Conservation (phyloP, 768 basidiomycete genomes). For the Chalciporus sphaerocephalus region DNA sequence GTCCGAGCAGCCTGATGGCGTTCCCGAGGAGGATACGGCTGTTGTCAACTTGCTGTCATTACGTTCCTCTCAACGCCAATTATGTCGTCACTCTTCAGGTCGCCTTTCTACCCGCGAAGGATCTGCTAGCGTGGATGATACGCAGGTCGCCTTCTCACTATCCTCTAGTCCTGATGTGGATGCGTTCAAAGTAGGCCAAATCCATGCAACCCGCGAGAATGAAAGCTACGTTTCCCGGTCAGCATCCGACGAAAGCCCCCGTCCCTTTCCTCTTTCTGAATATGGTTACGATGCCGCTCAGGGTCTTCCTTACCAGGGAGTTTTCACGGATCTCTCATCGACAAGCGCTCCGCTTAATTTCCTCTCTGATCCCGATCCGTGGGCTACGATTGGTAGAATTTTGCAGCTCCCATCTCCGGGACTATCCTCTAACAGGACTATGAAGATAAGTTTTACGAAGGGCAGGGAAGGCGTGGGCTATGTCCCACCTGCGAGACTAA, state of each 20-base stretch:
- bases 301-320: not conserved
- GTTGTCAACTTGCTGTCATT: not conserved
- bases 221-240: not conserved
- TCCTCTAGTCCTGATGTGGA: not conserved
- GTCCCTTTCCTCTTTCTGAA: not conserved
- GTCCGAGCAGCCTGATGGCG: not conserved
- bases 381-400: constrained; percentile 30
- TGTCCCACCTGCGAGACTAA: not conserved
- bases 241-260: not conserved
- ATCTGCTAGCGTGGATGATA: not conserved
- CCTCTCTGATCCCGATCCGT: constrained; percentile 30
- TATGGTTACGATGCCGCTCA: not conserved
- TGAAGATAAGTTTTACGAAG: constrained; percentile 17
- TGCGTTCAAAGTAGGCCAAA: not conserved
- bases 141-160: not conserved
- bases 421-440: not conserved
- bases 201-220: not conserved
- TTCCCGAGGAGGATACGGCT: not conserved
- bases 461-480: constrained; percentile 28
- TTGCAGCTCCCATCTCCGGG: constrained; percentile 13
- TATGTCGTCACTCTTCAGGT: not conserved
- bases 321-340: not conserved
- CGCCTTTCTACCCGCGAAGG: not conserved
- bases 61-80: not conserved
- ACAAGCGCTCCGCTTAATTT: constrained; percentile 19